Evolutionary conservation across 345 rosid species (phyloP).

Genomic region (Raphanus raphanistrum): DNA sequence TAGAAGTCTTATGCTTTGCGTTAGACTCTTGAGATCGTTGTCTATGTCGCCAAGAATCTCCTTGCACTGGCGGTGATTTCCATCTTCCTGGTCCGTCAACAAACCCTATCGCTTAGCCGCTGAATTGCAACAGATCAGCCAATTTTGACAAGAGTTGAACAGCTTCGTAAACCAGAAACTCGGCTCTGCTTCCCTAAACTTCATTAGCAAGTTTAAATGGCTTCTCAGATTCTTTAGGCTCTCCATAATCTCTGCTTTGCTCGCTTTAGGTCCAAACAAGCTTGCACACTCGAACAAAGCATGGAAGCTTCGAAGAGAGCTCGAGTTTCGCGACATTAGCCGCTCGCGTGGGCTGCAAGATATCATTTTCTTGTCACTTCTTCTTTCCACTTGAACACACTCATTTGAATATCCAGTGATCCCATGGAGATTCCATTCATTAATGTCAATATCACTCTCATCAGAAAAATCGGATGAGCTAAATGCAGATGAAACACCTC

Average conservation of each 20-base stretch:
- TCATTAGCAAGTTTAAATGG: constrained; percentile 48
- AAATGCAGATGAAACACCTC: constrained; percentile 66
- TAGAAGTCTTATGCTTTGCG: constrained; percentile 41
- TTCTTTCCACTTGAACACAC: constrained; percentile 47
- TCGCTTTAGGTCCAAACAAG: constrained; percentile 43
- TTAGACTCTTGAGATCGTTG: constrained; percentile 54
- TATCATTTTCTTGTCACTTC: constrained; percentile 43
- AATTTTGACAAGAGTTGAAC: constrained; percentile 52
- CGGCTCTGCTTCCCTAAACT: constrained; percentile 71
- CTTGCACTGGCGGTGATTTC: constrained; percentile 39
- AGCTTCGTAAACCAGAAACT: constrained; percentile 80
- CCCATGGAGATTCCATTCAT: constrained; percentile 52
- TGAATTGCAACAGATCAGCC: constrained; percentile 65
- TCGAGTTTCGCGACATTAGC: constrained; percentile 62
- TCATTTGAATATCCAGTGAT: constrained; percentile 62
- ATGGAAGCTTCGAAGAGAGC: constrained; percentile 48
- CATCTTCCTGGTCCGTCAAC: constrained; percentile 49
- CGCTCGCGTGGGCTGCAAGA: constrained; percentile 69
- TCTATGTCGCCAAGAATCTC: constrained; percentile 42
- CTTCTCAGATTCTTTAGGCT: constrained; percentile 51
- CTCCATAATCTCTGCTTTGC: constrained; percentile 39
- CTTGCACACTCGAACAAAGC: constrained; percentile 47
- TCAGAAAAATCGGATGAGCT: constrained; percentile 33
- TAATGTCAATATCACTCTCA: constrained; percentile 1
- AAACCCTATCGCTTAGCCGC: constrained; percentile 44